Conservation (phyloP, 2,329 filamentous ascomycete genomes). For the Cucurbitaria berberidis region DNA sequence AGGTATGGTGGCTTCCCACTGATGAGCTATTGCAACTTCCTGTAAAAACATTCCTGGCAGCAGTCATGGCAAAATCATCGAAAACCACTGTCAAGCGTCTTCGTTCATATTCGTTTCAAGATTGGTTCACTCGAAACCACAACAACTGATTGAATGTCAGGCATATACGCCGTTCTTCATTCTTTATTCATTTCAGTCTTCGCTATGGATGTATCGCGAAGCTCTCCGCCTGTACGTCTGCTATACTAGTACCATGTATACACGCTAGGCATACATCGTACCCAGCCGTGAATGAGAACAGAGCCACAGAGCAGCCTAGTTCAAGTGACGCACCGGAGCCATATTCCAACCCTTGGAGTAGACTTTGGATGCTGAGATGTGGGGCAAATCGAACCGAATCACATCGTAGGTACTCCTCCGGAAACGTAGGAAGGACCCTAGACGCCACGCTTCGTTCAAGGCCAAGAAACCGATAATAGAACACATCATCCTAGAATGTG, state of each 20-base stretch:
- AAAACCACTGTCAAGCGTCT: no score
- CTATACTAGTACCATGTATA: background rate
- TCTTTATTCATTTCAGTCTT: background rate
- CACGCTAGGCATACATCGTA: background rate
- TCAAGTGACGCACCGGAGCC: background rate
- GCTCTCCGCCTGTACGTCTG: background rate
- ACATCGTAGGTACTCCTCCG: background rate
- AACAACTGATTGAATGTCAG: background rate
- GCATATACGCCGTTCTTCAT: background rate
- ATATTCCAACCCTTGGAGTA: background rate
- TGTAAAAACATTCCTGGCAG: no score
- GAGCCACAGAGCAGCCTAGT: background rate
- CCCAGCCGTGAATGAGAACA: background rate
- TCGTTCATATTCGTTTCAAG: no score
- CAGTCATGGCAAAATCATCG: no score
- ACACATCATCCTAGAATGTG: slow-evolving; percentile 5
- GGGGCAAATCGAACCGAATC: background rate
- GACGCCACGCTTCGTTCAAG: slow-evolving; percentile 25
- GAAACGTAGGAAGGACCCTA: slow-evolving; percentile 2
- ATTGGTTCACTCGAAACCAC: no score
- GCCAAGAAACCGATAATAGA: slow-evolving; percentile 8
- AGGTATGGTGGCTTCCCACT: no score
- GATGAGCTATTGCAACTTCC: no score
- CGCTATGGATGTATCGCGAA: background rate
- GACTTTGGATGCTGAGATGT: background rate